Conservation (phyloP, 108 stramenopile species). For the Seminavis robusta region DNA sequence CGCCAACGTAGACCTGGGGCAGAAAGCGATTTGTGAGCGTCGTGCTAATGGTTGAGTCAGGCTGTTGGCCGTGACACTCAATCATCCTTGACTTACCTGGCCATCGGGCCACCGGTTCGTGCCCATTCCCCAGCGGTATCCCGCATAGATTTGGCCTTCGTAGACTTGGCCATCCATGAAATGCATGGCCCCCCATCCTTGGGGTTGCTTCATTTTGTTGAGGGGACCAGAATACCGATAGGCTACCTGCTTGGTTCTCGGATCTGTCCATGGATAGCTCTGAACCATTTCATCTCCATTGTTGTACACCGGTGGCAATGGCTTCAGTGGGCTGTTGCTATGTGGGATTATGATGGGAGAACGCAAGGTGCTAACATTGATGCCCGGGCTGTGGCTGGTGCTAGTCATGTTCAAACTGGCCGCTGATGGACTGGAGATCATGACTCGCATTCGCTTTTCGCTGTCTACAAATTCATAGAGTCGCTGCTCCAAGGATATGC, state of each 20-base stretch:
- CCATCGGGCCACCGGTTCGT: constrained; percentile 29
- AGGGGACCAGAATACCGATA: constrained; percentile 19
- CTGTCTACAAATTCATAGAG: constrained; percentile 24
- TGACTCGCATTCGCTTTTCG: constrained; percentile 1
- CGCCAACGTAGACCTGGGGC: constrained; percentile 37
- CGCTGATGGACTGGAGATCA: no score
- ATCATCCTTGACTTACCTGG: constrained; percentile 1
- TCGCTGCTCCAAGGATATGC: constrained; percentile 38
- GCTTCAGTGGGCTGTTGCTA: not conserved
- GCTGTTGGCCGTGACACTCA: not conserved
- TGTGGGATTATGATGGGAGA: not conserved
- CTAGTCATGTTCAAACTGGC: not conserved
- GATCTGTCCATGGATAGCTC: not conserved
- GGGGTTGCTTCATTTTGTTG: constrained; percentile 13
- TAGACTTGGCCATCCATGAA: constrained; percentile 35
- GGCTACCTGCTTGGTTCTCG: not conserved
- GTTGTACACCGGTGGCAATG: not conserved
- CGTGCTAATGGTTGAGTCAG: no score
- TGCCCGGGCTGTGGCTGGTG: not conserved
- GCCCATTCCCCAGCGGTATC: constrained; percentile 23
- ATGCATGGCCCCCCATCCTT: constrained; percentile 18
- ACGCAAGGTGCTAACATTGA: not conserved
- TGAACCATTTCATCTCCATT: not conserved
- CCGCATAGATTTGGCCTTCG: constrained; percentile 14
- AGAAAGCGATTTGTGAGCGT: no score